Evolutionary conservation across 768 basidiomycete genomes (phyloP), one percentile per base, ranked within the genome.

Genomic region (Pleurotus tuber-regium): DNA sequence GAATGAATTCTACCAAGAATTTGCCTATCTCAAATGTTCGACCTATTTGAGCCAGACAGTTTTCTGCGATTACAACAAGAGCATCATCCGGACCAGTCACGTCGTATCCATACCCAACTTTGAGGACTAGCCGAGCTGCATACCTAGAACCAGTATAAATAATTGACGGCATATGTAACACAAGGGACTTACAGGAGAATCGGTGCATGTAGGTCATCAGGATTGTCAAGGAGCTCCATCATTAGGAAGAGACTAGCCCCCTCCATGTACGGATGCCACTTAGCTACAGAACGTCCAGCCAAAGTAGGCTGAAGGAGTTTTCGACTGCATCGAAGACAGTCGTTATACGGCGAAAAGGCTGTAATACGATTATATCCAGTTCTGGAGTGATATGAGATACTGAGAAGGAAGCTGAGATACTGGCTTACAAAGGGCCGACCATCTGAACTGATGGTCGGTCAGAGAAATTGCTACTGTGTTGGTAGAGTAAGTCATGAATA

Each of bases 1-100:
- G 29, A n/a, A 16, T 36, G 48, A 26, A 49, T 53, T 62, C 64
- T 2, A 69, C 67, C 1, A 69, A 46, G 43, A 62, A 55, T 9
- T n/a, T 8, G 5, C 23, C 19, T 9, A 24, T n/a, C 18, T 43
- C 39, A 12, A 47, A 11, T 25, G 28, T 21, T 30, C 21, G 16
- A 25, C 53, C 33, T 14, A 52, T 14, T 1, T 21, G 59, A 48
- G 4, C 68, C 68, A 0, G 71, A 47, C 11, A 69, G 28, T 50
- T 43, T 41, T 38, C 50, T 14, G 25, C 41, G 18, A 23, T 21
- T 19, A 18, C 25, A 19, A 53, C 14, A 23, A 23, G 38, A 16
- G 23, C 53, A 30, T 57, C 56, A 25, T 53, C 14, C 10, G 25
- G 11, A 12, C 28, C 35, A 16, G 39, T 31, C 3, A 44, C 33